phyloP scores from a whole-genome alignment of 2,329 filamentous ascomycete species.

The Blastomyces silverae region DNA sequence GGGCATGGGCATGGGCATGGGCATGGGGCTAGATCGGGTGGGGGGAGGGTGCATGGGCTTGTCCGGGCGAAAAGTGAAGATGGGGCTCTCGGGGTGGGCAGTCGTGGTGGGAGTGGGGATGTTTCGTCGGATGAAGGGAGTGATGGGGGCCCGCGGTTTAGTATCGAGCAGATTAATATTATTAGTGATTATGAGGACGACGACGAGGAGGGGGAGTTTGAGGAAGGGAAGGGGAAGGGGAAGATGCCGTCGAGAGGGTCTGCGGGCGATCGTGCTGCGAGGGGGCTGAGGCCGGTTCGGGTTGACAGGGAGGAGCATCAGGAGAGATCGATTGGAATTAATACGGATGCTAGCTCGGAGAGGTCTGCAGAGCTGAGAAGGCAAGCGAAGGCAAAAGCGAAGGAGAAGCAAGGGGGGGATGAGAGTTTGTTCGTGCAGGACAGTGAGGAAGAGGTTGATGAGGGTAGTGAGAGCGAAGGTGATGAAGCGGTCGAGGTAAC shows the following conservation, averaged over 20 bases:
- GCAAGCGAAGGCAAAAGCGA: conserved; percentile 30
- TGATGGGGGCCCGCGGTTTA: conserved; percentile 42
- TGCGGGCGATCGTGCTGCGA: conserved; percentile 19
- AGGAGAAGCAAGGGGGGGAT: conserved; percentile 24
- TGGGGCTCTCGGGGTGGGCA: conserved; percentile 24
- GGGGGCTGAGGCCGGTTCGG: conserved; percentile 47
- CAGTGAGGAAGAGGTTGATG: conserved; percentile 25
- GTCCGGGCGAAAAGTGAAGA: conserved; percentile 24
- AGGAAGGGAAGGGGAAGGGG: conserved; percentile 29
- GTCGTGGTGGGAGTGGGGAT: conserved; percentile 25
- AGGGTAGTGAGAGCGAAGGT: conserved; percentile 22
- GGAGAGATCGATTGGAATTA: conserved; percentile 49
- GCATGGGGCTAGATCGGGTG: conserved; percentile 23
- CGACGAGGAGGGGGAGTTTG: conserved; percentile 42
- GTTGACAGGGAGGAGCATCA: conserved; percentile 51
- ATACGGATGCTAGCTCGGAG: conserved; percentile 47
- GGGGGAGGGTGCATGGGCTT: conserved; percentile 24
- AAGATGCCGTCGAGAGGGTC: conserved; percentile 30
- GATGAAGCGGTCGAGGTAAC: conserved; percentile 32
- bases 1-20: not conserved
- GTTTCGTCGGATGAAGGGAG: conserved; percentile 46
- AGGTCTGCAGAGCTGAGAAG: conserved; percentile 39
- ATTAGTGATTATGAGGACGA: conserved; percentile 48
- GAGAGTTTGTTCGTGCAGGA: conserved; percentile 33
- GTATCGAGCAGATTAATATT: conserved; percentile 54